Evolutionary conservation across 2,329 filamentous ascomycete species (phyloP).

Genomic region (Hymenoscyphus occultus): DNA sequence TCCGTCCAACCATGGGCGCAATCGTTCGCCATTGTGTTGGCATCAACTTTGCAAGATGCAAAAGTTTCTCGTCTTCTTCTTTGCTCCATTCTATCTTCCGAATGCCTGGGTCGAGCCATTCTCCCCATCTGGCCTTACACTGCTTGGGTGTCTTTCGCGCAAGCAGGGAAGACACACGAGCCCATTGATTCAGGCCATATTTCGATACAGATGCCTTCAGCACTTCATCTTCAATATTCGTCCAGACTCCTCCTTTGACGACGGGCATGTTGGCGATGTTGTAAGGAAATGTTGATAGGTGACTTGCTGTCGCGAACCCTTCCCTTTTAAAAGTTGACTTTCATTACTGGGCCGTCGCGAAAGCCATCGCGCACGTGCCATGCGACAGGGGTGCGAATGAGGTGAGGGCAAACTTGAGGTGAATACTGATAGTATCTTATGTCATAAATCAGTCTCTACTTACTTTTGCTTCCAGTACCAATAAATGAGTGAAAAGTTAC

Average conservation of each 20-base stretch:
- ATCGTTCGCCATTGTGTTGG: constrained; percentile 99
- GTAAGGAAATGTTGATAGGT: constrained; percentile 5
- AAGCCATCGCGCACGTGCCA: too few relatives aligned
- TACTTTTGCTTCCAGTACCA: too few relatives aligned
- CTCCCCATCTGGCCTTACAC: constrained; percentile 97
- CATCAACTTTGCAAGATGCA: constrained; percentile 97
- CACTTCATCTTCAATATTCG: constrained; percentile 87
- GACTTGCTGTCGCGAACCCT: background rate
- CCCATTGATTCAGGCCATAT: constrained; percentile 96
- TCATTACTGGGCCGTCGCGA: too few relatives aligned
- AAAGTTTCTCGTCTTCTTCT: constrained; percentile 95
- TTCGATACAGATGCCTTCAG: constrained; percentile 87
- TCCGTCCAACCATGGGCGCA: constrained; percentile 91
- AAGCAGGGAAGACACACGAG: constrained; percentile 92
- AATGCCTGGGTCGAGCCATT: constrained; percentile 98
- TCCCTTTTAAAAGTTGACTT: too few relatives aligned
- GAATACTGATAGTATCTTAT: too few relatives aligned
- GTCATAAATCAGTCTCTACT: too few relatives aligned
- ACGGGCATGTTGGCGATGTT: constrained; percentile 56
- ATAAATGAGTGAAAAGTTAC: too few relatives aligned
- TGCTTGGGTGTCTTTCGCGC: constrained; percentile 98
- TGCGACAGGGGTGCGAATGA: too few relatives aligned
- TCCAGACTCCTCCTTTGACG: constrained; percentile 74
- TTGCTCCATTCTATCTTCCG: constrained; percentile 99
- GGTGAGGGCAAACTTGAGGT: too few relatives aligned